Evolutionary conservation across 441 rosid species (phyloP).

Genomic region (Erodium trifolium): DNA sequence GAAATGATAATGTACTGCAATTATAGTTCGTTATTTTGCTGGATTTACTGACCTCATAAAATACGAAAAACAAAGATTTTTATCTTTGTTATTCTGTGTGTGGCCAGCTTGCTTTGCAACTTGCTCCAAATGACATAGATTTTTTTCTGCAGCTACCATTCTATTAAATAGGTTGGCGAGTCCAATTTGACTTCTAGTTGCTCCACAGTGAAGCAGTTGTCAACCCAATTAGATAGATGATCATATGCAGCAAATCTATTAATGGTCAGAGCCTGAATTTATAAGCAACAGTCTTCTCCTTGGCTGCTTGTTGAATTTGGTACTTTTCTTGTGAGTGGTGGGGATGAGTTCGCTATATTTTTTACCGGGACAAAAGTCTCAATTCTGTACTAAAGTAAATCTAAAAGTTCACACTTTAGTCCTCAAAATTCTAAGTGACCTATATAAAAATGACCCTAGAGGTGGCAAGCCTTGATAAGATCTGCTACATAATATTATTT

Average conservation of each 20-base stretch:
- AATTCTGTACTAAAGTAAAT: neutral
- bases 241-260: neutral
- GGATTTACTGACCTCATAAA: neutral
- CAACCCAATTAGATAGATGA: neutral
- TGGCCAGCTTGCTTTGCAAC: neutral
- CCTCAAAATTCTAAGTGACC: neutral
- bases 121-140: neutral
- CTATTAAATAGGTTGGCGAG: neutral
- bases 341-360: neutral
- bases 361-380: neutral
- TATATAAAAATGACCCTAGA: too few relatives aligned
- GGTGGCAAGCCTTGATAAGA: neutral
- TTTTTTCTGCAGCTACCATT: constrained; percentile 7
- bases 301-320: neutral
- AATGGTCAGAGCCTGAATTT: neutral
- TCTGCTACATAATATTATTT: neutral
- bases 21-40: neutral
- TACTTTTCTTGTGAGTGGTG: neutral
- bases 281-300: neutral
- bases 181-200: neutral
- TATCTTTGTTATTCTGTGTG: neutral
- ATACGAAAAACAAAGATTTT: constrained; percentile 2
- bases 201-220: neutral
- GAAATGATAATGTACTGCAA: neutral
- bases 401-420: neutral